These are phyloP conservation scores for Gastrodia elata DNA, from an alignment of 106 monocot species.

Conservation along the genomic window DNA sequence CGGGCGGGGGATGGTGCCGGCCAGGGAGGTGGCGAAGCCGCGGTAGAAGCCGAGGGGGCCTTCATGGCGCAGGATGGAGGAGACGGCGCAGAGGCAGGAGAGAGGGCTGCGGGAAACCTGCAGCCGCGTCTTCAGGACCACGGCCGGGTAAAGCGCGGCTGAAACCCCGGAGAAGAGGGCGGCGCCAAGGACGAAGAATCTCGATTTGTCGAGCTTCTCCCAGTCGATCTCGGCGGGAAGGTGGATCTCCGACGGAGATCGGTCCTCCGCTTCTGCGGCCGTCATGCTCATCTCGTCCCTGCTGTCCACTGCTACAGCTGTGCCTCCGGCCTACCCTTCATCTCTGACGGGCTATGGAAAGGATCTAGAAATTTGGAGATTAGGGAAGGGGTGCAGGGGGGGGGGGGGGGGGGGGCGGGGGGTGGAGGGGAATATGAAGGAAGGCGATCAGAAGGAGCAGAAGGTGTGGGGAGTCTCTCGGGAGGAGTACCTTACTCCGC, in stretches of 20 bases:
- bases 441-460: not conserved
- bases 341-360: not conserved
- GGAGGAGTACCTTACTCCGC: slow-evolving; percentile 12
- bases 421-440: too few relatives aligned
- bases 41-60: slow-evolving; percentile 46
- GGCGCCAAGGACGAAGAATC: slow-evolving; percentile 55
- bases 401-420: too few relatives aligned
- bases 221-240: slow-evolving; percentile 58
- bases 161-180: slow-evolving; percentile 58
- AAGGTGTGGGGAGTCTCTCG: slow-evolving; percentile 3
- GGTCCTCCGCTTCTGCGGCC: slow-evolving; percentile 11
- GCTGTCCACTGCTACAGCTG: slow-evolving; percentile 9
- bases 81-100: slow-evolving; percentile 15
- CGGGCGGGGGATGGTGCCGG: slow-evolving; percentile 59
- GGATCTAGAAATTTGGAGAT: not conserved
- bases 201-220: slow-evolving; percentile 62
- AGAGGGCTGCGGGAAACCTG: slow-evolving; percentile 23
- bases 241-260: slow-evolving; percentile 22
- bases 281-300: slow-evolving; percentile 19
- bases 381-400: too few relatives aligned
- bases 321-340: slow-evolving; percentile 6
- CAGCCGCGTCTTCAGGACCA: slow-evolving; percentile 53
- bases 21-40: slow-evolving; percentile 48
- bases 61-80: slow-evolving; percentile 33
- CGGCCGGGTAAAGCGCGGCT: slow-evolving; percentile 39